A percentile compares a stretch with the other conserved stretches of the same genome.
Evolutionary conservation across 805 yeast species (phyloP).

Genomic region (Metschnikowia aberdeeniae): DNA sequence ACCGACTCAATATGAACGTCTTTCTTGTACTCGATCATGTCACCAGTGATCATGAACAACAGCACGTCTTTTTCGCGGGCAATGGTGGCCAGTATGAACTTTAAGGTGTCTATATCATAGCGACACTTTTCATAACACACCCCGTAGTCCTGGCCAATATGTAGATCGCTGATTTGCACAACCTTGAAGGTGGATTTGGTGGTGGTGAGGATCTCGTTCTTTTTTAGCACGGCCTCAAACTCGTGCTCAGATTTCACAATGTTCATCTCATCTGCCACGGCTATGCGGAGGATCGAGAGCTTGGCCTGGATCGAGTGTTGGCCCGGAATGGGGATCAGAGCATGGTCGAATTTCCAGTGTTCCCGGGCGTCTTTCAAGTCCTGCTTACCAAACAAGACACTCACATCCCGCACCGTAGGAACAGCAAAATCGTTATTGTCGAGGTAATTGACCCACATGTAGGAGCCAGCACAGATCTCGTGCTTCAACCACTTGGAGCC

Average conservation of each 20-base stretch:
- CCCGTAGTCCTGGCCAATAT: slow-evolving; percentile 32
- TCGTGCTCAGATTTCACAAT: slow-evolving; percentile 11
- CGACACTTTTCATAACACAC: slow-evolving; percentile 21
- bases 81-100: slow-evolving; percentile 26
- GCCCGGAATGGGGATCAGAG: slow-evolving; percentile 16
- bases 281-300: slow-evolving; percentile 21
- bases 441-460: slow-evolving; percentile 14
- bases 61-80: slow-evolving; percentile 29
- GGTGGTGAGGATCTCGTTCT: slow-evolving; percentile 16
- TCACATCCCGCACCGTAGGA: slow-evolving; percentile 23
- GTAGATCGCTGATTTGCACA: slow-evolving; percentile 38
- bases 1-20: slow-evolving; percentile 27
- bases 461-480: slow-evolving; percentile 6
- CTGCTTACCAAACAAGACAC: slow-evolving; percentile 27
- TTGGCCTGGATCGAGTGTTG: slow-evolving; percentile 14
- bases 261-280: slow-evolving; percentile 12
- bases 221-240: slow-evolving; percentile 16
- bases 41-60: slow-evolving; percentile 39
- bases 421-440: slow-evolving; percentile 9
- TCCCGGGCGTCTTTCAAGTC: slow-evolving; percentile 28
- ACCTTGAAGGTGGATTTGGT: slow-evolving; percentile 25
- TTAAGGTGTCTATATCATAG: slow-evolving; percentile 27
- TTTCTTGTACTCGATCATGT: slow-evolving; percentile 29
- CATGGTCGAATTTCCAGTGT: slow-evolving; percentile 21
- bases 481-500: slow-evolving; percentile 10